Percentiles rank a stretch among this genome's conserved stretches.
Evolutionary conservation across 371 early-diverging fungal species (phyloP).

Genomic region (Lichtheimia ornata): DNA sequence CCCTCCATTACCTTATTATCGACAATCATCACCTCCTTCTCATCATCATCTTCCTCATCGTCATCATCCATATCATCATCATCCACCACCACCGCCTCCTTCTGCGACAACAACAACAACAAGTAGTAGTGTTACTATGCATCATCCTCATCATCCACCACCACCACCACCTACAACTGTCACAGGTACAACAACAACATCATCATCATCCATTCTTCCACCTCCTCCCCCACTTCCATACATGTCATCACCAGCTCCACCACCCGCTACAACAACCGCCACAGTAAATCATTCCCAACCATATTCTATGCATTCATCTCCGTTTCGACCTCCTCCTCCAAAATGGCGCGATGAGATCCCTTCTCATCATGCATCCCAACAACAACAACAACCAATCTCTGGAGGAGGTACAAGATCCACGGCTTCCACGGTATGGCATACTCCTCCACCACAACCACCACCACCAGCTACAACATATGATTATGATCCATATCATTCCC

Average conservation of each 20-base stretch:
- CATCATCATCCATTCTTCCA: background rate
- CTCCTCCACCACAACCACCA: slow-evolving; percentile 8
- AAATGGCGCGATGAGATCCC: slow-evolving; percentile 11
- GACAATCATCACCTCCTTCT: background rate
- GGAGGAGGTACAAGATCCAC: background rate
- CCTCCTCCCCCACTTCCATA: background rate
- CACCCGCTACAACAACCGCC: no score
- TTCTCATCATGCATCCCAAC: no score
- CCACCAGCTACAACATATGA: slow-evolving; percentile 7
- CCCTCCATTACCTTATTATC: background rate
- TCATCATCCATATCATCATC: slow-evolving; percentile 1
- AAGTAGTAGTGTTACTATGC: background rate
- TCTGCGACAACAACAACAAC: no score
- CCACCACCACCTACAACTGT: background rate
- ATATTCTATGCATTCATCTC: background rate
- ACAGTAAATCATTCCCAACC: background rate
- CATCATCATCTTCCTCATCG: background rate
- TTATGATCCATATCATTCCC: slow-evolving; percentile 20
- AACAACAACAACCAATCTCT: background rate
- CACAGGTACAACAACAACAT: background rate
- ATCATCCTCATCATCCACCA: background rate
- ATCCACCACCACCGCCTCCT: background rate
- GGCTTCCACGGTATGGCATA: slow-evolving; percentile 10
- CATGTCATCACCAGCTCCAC: no score
- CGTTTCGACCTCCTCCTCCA: slow-evolving; percentile 13